Percentiles rank a stretch among this genome's conserved stretches.
Evolutionary conservation across 805 yeast species (phyloP).

Genomic region (Candida germanica): DNA sequence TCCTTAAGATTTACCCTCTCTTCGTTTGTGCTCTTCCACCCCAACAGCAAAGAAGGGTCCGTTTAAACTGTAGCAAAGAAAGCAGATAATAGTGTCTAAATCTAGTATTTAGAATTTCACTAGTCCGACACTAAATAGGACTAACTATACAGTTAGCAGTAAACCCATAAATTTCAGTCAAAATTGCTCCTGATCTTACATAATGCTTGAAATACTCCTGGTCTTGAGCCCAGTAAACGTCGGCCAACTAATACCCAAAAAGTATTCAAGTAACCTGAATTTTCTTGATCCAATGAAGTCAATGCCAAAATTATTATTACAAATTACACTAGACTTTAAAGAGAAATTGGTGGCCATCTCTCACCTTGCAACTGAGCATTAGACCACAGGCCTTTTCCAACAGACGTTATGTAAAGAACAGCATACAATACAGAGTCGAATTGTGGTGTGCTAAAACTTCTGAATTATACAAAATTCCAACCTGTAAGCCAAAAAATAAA

Average conservation of each 20-base stretch:
- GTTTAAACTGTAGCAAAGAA: conserved; percentile 4
- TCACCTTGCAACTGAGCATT: conserved; percentile 3
- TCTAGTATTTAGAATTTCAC: conserved; percentile 2
- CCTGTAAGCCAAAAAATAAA: conserved; percentile 14
- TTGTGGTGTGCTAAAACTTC: conserved; percentile 2
- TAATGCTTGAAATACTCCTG: conserved; percentile 4
- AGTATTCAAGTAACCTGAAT: conserved; percentile 5
- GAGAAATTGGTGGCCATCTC: conserved; percentile 7
- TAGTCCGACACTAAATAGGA: conserved; percentile 4
- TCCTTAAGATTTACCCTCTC: too few relatives aligned
- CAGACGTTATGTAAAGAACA: conserved; percentile 4
- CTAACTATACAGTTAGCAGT: conserved; percentile 4
- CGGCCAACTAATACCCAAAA: conserved; percentile 6
- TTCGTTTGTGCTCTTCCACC: too few relatives aligned
- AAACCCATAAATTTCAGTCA: conserved; percentile 4
- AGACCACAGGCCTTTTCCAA: conserved; percentile 7
- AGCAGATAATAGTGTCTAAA: conserved; percentile 4
- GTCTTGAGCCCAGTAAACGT: conserved; percentile 5
- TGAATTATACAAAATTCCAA: background rate
- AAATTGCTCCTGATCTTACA: conserved; percentile 3
- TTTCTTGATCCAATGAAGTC: conserved; percentile 1
- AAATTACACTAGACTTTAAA: conserved; percentile 1
- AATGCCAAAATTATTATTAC: conserved; percentile 1
- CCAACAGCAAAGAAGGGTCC: conserved; percentile 1
- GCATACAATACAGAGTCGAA: conserved; percentile 4